Conservation (phyloP, 2,329 filamentous ascomycete species). For the Coccinonectria pachysandricola region DNA sequence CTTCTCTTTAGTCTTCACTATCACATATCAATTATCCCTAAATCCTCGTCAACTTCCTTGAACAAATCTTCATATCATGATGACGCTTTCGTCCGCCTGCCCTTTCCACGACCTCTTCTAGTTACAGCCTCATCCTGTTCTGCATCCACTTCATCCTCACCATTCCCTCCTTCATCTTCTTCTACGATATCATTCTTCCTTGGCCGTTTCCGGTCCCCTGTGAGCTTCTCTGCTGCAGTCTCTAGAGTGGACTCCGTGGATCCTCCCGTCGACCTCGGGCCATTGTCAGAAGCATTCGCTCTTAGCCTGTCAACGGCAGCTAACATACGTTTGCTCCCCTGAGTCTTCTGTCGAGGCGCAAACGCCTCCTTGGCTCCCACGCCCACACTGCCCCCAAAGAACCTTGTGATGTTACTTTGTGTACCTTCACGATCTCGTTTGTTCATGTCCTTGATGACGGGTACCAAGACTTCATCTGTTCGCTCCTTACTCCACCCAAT, state of each 20-base stretch:
- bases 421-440: slow-evolving; percentile 78
- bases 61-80: too few relatives aligned
- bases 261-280: slow-evolving; percentile 4
- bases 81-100: slow-evolving; percentile 12
- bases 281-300: slow-evolving; percentile 16
- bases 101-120: slow-evolving; percentile 5
- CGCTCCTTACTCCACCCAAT: slow-evolving; percentile 88
- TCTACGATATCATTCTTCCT: slow-evolving; percentile 9
- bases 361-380: slow-evolving; percentile 57
- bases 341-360: slow-evolving; percentile 54
- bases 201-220: slow-evolving; percentile 14
- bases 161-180: slow-evolving; percentile 10
- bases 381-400: slow-evolving; percentile 68
- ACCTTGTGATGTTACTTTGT: slow-evolving; percentile 92
- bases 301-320: slow-evolving; percentile 61
- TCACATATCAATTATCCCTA: too few relatives aligned
- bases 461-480: slow-evolving; percentile 91
- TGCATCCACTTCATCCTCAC: slow-evolving; percentile 8
- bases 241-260: neutral
- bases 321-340: slow-evolving; percentile 63
- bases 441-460: slow-evolving; percentile 94
- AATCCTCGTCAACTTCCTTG: too few relatives aligned
- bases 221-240: slow-evolving; percentile 13
- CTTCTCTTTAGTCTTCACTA: too few relatives aligned
- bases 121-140: slow-evolving; percentile 6